Evolutionary conservation across 257 asterid genomes (phyloP).

Genomic region (Nicotiana obtusifolia): DNA sequence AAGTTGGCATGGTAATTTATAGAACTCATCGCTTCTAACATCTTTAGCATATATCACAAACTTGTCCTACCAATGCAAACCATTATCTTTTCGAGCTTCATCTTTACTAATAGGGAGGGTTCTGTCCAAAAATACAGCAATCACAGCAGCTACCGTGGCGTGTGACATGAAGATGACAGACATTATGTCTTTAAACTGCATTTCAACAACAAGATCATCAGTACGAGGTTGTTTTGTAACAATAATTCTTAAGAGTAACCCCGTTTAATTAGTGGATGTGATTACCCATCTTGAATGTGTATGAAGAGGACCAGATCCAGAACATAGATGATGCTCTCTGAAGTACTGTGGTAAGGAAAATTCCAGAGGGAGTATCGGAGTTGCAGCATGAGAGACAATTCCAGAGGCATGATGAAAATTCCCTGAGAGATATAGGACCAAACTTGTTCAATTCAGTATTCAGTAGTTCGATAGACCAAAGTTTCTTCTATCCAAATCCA

Average conservation of each 20-base stretch:
- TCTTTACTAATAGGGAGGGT: slow-evolving; percentile 36
- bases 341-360: slow-evolving; percentile 59
- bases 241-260: neutral
- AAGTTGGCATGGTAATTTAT: slow-evolving; percentile 53
- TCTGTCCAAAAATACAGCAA: slow-evolving; percentile 45
- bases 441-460: neutral
- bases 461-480: neutral
- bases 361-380: no score
- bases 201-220: neutral
- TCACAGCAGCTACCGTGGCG: slow-evolving; percentile 40
- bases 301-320: slow-evolving; percentile 32
- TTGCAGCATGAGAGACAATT: neutral
- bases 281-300: slow-evolving; percentile 50
- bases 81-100: slow-evolving; percentile 45
- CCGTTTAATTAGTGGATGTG: neutral
- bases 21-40: slow-evolving; percentile 57
- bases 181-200: slow-evolving; percentile 50
- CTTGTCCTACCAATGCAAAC: slow-evolving; percentile 59
- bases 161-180: slow-evolving; percentile 47
- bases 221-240: neutral
- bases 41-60: slow-evolving; percentile 50
- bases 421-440: neutral
- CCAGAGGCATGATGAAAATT: neutral
- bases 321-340: slow-evolving; percentile 35
- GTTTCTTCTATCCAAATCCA: neutral